Evolutionary conservation across 2,329 filamentous ascomycete species (phyloP).

Genomic region (Colletotrichum sp.): DNA sequence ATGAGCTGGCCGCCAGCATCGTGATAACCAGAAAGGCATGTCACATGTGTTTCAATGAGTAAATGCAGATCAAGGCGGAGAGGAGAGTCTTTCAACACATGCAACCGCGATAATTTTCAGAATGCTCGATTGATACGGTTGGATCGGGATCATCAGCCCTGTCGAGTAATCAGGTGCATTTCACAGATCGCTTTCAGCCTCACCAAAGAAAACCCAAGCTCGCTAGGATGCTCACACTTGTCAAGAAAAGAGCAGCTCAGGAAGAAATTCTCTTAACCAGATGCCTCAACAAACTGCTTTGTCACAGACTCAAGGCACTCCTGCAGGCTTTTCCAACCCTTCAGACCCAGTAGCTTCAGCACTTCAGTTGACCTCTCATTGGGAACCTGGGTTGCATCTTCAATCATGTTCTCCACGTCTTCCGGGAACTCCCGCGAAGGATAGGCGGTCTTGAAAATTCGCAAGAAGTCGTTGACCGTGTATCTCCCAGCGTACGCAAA

Average conservation of each 20-base stretch:
- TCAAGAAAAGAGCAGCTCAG: not conserved
- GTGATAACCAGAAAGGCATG: not conserved
- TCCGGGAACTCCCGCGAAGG: not conserved
- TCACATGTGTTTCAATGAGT: not conserved
- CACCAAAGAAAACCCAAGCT: not conserved
- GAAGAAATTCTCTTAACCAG: accelerated
- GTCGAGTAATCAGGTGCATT: no score
- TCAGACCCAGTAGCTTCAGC: not conserved
- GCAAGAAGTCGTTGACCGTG: not conserved
- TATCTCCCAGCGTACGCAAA: not conserved
- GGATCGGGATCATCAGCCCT: no score
- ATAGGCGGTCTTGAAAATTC: not conserved
- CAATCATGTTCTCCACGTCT: not conserved
- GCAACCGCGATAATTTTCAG: not conserved
- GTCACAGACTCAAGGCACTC: not conserved
- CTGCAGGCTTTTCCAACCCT: not conserved
- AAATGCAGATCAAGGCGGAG: accelerated
- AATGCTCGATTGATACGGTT: not conserved
- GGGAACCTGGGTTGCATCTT: not conserved
- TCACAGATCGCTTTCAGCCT: no score
- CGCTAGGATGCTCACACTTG: not conserved
- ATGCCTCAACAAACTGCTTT: not conserved
- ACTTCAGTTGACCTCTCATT: not conserved
- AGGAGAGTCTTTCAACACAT: not conserved
- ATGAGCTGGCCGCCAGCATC: not conserved